These are phyloP conservation scores for Vitis riparia DNA, from an alignment of 164 flowering plant genomes.

Conservation along the genomic window DNA sequence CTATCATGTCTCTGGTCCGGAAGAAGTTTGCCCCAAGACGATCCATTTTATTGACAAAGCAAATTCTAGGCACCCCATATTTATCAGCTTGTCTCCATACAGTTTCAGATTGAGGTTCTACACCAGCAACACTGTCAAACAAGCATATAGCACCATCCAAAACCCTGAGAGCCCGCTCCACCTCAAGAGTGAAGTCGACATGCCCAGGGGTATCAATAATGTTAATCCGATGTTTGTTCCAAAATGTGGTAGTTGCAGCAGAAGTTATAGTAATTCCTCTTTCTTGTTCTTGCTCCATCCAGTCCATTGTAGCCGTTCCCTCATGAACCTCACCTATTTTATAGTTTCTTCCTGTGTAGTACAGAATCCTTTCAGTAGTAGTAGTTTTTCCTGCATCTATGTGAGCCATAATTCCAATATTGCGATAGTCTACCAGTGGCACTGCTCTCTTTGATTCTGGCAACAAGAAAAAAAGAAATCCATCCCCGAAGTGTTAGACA, in stretches of 20 bases:
- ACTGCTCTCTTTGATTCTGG: slow-evolving; percentile 62
- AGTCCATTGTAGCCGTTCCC: slow-evolving; percentile 98
- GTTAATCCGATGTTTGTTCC: slow-evolving; percentile 89
- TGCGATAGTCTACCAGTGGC: slow-evolving; percentile 80
- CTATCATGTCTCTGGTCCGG: slow-evolving; percentile 92
- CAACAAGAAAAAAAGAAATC: slow-evolving; percentile 6
- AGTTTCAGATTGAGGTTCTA: slow-evolving; percentile 97
- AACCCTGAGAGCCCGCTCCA: slow-evolving; percentile 95
- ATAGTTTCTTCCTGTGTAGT: slow-evolving; percentile 91
- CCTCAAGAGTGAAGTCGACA: slow-evolving; percentile 98
- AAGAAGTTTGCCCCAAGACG: slow-evolving; percentile 95
- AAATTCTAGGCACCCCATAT: slow-evolving; percentile 92
- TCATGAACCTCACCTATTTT: slow-evolving; percentile 98
- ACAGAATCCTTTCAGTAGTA: slow-evolving; percentile 84
- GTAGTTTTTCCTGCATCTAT: slow-evolving; percentile 99
- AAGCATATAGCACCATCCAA: slow-evolving; percentile 94
- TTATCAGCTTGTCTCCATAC: slow-evolving; percentile 99
- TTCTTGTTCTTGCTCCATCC: slow-evolving; percentile 99
- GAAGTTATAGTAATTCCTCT: slow-evolving; percentile 97
- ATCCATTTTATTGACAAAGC: slow-evolving; percentile 98
- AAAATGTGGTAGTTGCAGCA: slow-evolving; percentile 91
- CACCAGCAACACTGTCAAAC: slow-evolving; percentile 98
- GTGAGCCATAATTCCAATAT: slow-evolving; percentile 99
- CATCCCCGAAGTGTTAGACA: not conserved
- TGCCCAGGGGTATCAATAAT: slow-evolving; percentile 99